Evolutionary conservation across 2,329 filamentous ascomycete species (phyloP), one percentile per base, ranked within the genome.

Genomic region (Fusarium duplospermum): DNA sequence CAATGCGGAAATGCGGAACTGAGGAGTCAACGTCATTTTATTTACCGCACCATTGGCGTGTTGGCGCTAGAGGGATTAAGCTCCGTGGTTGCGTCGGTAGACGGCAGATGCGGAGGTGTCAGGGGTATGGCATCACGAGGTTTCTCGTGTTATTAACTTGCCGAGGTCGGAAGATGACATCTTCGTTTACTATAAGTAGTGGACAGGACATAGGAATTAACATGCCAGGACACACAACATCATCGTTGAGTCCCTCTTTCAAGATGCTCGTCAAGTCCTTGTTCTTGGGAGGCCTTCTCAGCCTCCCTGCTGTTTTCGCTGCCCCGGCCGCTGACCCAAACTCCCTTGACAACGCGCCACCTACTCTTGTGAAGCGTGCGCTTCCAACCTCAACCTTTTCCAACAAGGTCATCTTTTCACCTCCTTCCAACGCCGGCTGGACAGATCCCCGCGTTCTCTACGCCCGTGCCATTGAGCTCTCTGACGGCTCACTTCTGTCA

Each of bases 401-500:
- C 58, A 76, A 76, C 45, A 80, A 80, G 29, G 79, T 82, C 73
- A 81, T 87, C 54, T 87, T 82, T 71, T 81, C 81, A 50, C 85
- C 86, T 7, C 76, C 76, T 1, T 68, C 69, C 6, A 81, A 83
- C 64, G 68, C 71, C 0, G 68, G 68, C 3, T 86, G 84, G 80
- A 86, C 81, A 0, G 82, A 84, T 58, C 85, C 85, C 3, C 81
- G 82, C 1, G 83, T 85, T 7, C 80, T 87, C 4, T 87, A 87
- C 69, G 81, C 85, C 13, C 85, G 86, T 13, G 82, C 84, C 10
- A 81, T 84, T 8, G 81, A 88, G 79, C 84, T 88, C 31, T 78
- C 80, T 6, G 83, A 85, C 71, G 82, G 86, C 31, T 83, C 84
- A 20, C 82, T 89, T 7, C 82, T 89, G 8, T 85, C 86, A 20